phyloP scores from a whole-genome alignment of 768 basidiomycete species.

The Lentinula edodes region DNA sequence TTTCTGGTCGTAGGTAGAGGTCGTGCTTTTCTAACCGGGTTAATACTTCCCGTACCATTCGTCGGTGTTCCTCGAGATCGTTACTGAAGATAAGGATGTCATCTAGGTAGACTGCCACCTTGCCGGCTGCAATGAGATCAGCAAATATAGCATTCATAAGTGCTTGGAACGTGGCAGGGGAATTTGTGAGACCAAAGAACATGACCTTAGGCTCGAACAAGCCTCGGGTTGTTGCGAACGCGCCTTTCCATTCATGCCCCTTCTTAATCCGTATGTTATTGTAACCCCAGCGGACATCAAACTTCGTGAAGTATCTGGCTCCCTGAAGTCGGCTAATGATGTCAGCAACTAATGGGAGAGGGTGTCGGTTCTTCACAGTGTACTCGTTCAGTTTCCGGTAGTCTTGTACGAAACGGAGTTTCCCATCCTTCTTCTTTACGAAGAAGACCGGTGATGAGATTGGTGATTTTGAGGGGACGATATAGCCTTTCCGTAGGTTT shows the following conservation, averaged over 20 bases:
- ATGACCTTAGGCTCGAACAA: slow-evolving; percentile 37
- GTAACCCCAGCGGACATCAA: slow-evolving; percentile 35
- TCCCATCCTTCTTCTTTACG: slow-evolving; percentile 19
- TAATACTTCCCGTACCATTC: slow-evolving; percentile 13
- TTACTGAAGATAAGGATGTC: slow-evolving; percentile 22
- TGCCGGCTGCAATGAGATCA: slow-evolving; percentile 17
- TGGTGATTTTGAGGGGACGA: slow-evolving; percentile 15
- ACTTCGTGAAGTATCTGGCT: slow-evolving; percentile 23
- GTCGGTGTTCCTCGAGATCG: slow-evolving; percentile 6
- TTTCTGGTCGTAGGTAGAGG: slow-evolving; percentile 18
- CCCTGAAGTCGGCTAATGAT: slow-evolving; percentile 20
- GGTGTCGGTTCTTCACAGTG: slow-evolving; percentile 27
- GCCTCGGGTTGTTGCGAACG: slow-evolving; percentile 31
- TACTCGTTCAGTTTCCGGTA: slow-evolving; percentile 25
- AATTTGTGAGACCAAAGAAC: slow-evolving; percentile 32
- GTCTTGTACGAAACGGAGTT: slow-evolving; percentile 15
- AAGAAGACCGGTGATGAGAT: slow-evolving; percentile 16
- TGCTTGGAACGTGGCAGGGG: slow-evolving; percentile 17
- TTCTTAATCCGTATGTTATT: slow-evolving; percentile 35
- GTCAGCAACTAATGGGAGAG: slow-evolving; percentile 27
- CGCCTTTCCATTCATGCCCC: slow-evolving; percentile 39
- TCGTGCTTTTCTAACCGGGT: slow-evolving; percentile 12
- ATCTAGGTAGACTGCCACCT: slow-evolving; percentile 26
- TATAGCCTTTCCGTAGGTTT: slow-evolving; percentile 14
- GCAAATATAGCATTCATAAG: slow-evolving; percentile 15